A percentile compares a stretch with the other conserved stretches of the same genome.
These are phyloP conservation scores for Trametes cubensis DNA, from an alignment of 768 basidiomycete species.

Conservation along the genomic window DNA sequence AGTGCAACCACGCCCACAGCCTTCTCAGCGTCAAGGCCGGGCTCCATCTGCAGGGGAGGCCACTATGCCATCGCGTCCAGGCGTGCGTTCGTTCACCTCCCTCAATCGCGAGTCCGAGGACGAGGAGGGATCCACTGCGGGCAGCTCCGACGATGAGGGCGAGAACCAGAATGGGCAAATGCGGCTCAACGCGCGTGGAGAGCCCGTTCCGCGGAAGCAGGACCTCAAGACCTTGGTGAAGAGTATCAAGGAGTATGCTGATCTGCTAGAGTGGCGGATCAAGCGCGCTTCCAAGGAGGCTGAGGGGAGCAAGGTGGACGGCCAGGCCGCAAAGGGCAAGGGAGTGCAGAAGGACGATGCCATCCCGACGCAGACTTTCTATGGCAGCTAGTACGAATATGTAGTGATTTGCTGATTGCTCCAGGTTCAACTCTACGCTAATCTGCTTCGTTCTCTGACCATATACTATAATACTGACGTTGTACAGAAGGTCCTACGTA, in stretches of 20 bases:
- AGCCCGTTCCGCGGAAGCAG: slow-evolving; percentile 30
- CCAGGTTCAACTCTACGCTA: background rate
- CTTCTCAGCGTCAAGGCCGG: slow-evolving; percentile 6
- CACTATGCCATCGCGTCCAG: background rate
- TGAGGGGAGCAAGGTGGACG: slow-evolving; percentile 18
- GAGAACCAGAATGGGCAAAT: slow-evolving; percentile 15
- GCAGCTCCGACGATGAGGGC: slow-evolving; percentile 22
- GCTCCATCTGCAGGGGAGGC: slow-evolving; percentile 6
- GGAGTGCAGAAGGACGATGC: background rate
- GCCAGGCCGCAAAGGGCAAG: slow-evolving; percentile 13
- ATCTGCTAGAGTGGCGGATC: slow-evolving; percentile 60
- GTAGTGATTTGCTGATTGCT: background rate
- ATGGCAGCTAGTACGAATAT: slow-evolving; percentile 7
- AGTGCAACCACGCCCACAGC: background rate
- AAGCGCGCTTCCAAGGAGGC: slow-evolving; percentile 36
- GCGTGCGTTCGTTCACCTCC: slow-evolving; percentile 11
- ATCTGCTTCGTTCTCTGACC: background rate
- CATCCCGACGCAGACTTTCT: slow-evolving; percentile 24
- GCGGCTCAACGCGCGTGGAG: slow-evolving; percentile 18
- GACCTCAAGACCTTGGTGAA: slow-evolving; percentile 52
- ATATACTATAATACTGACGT: background rate
- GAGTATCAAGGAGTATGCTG: slow-evolving; percentile 60
- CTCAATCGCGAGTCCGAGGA: slow-evolving; percentile 15
- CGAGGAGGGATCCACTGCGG: background rate
- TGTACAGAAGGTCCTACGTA: background rate